phyloP scores from a whole-genome alignment of 768 basidiomycete genomes.

The Mrakia gelida region DNA sequence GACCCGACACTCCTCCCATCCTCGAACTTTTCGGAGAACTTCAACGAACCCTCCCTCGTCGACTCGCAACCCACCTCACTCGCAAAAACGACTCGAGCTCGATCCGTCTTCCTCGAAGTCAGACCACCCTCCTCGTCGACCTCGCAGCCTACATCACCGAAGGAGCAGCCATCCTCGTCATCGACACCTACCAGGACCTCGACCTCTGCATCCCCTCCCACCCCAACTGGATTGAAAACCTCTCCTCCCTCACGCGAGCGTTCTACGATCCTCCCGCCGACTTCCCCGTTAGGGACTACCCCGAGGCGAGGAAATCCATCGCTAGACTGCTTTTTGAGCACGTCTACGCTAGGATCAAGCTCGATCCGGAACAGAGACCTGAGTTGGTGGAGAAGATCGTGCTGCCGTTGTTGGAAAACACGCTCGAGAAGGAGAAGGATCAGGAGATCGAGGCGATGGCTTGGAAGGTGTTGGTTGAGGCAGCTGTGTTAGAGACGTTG shows the following conservation, averaged over 20 bases:
- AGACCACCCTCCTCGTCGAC: slow-evolving; percentile 43
- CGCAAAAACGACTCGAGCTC: slow-evolving; percentile 35
- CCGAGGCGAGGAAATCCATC: slow-evolving; percentile 21
- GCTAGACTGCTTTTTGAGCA: slow-evolving; percentile 40
- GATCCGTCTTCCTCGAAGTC: slow-evolving; percentile 40
- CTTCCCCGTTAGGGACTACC: background rate
- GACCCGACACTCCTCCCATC: slow-evolving; percentile 18
- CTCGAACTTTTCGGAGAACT: slow-evolving; percentile 18
- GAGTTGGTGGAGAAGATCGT: slow-evolving; percentile 43
- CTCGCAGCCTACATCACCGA: slow-evolving; percentile 41
- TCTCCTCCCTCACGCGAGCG: slow-evolving; percentile 40
- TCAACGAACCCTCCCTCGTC: slow-evolving; percentile 1
- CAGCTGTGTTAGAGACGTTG: slow-evolving; percentile 42
- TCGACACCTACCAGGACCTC: slow-evolving; percentile 42
- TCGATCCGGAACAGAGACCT: slow-evolving; percentile 37
- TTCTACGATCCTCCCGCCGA: slow-evolving; percentile 36
- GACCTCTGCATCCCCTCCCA: slow-evolving; percentile 43
- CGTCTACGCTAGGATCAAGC: slow-evolving; percentile 42
- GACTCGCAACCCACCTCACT: slow-evolving; percentile 36
- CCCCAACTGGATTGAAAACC: slow-evolving; percentile 43
- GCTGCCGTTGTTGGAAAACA: slow-evolving; percentile 45
- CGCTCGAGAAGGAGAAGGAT: slow-evolving; percentile 41
- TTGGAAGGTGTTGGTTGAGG: slow-evolving; percentile 40
- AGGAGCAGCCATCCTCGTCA: slow-evolving; percentile 38
- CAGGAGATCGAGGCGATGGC: slow-evolving; percentile 42